Evolutionary conservation across 2,329 filamentous ascomycete genomes (phyloP).

Genomic region (Epichloe gansuensis): DNA sequence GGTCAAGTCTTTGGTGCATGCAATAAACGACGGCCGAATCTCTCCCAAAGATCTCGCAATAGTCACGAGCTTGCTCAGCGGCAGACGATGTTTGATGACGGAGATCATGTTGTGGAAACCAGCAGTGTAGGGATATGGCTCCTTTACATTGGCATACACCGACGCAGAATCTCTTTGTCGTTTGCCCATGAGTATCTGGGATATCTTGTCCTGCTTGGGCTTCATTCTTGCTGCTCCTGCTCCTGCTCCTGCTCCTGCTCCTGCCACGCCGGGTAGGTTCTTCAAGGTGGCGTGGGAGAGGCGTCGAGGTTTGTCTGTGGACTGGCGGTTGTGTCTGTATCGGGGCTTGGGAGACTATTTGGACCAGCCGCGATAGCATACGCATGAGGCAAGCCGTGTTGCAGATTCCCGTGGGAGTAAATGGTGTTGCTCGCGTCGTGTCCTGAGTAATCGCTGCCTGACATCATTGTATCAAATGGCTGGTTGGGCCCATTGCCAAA

Average conservation of each 20-base stretch:
- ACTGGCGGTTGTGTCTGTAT: slow-evolving; percentile 50
- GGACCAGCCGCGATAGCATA: slow-evolving; percentile 53
- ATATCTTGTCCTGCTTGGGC: slow-evolving; percentile 29
- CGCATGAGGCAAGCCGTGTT: slow-evolving; percentile 51
- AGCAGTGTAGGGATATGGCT: slow-evolving; percentile 82
- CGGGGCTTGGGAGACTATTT: slow-evolving; percentile 50
- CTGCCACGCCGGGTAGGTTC: slow-evolving; percentile 14
- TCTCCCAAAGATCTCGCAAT: slow-evolving; percentile 82
- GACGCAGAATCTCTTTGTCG: slow-evolving; percentile 61
- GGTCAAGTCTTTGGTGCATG: slow-evolving; percentile 80
- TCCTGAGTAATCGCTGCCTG: slow-evolving; percentile 38
- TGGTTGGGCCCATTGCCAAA: slow-evolving; percentile 40
- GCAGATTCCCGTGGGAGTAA: slow-evolving; percentile 45
- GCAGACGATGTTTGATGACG: slow-evolving; percentile 67
- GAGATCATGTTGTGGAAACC: slow-evolving; percentile 83
- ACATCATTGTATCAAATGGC: slow-evolving; percentile 36
- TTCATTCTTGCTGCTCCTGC: slow-evolving; percentile 26
- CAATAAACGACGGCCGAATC: slow-evolving; percentile 86
- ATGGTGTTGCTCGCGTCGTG: slow-evolving; percentile 37
- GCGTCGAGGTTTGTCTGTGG: slow-evolving; percentile 47
- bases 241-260: neutral
- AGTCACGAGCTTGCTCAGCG: slow-evolving; percentile 61
- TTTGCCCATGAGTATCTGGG: slow-evolving; percentile 44
- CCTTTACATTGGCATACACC: slow-evolving; percentile 80
- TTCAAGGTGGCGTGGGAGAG: slow-evolving; percentile 29